These are phyloP conservation scores for Collybia sordida DNA, from an alignment of 768 basidiomycete genomes.

Conservation along the genomic window DNA sequence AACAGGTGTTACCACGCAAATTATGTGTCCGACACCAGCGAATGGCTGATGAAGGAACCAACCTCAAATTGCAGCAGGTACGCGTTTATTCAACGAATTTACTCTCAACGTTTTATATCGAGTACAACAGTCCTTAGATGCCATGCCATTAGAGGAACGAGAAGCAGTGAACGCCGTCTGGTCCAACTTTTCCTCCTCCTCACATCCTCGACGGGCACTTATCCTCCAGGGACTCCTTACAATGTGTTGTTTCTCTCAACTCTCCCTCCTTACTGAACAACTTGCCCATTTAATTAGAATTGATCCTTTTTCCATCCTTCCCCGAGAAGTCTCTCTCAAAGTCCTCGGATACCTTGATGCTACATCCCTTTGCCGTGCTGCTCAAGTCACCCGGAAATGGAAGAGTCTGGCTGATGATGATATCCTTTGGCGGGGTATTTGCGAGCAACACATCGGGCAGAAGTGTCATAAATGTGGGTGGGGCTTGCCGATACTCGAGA, in stretches of 20 bases:
- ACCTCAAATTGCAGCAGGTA: conserved; percentile 88
- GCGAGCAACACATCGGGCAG: conserved; percentile 97
- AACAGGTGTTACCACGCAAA: conserved; percentile 59
- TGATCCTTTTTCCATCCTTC: conserved; percentile 90
- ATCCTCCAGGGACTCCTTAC: conserved; percentile 96
- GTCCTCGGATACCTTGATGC: conserved; percentile 90
- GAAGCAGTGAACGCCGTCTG: conserved; percentile 89
- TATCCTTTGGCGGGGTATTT: conserved; percentile 92
- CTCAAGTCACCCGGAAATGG: conserved; percentile 88
- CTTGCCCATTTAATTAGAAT: conserved; percentile 91
- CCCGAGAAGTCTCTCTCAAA: conserved; percentile 85
- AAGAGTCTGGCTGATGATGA: conserved; percentile 91
- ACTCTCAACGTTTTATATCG: conserved; percentile 8
- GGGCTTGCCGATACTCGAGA: conserved; percentile 91
- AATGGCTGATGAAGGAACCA: conserved; percentile 96
- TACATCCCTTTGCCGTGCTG: conserved; percentile 88
- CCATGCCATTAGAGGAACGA: conserved; percentile 81
- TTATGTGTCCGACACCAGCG: conserved; percentile 92
- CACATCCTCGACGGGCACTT: conserved; percentile 86
- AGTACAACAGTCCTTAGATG: conserved; percentile 75
- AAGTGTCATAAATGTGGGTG: conserved; percentile 97
- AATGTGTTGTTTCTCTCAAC: conserved; percentile 99
- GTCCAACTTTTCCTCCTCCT: conserved; percentile 95
- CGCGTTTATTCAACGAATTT: conserved; percentile 20
- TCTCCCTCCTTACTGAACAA: conserved; percentile 92